Evolutionary conservation across 768 basidiomycete species (phyloP), one percentile per base, ranked within the genome.

Genomic region (Pleurotus citrinopileatus): DNA sequence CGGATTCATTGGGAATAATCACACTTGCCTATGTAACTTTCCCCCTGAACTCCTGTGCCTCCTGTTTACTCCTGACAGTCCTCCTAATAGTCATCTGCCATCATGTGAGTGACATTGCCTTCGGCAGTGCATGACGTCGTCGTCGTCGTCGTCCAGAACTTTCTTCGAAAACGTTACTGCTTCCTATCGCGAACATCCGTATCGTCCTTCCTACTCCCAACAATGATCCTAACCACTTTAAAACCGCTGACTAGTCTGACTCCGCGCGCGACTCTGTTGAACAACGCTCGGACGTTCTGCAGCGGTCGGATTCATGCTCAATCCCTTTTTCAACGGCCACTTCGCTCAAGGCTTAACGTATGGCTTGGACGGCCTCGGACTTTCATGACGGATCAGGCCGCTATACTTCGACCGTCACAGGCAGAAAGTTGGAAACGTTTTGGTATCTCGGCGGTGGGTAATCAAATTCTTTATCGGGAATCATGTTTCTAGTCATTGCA

Each of bases 391-490:
- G 80, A 84, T 20, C 70, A 6, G 22, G 61, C 67, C 7, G 58
- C 68, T 1, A 59, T 75, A 2, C 61, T 75, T n/a, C 59, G 67
- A 32, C 73, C 74, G 34, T 63, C 72, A 0, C 68, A 71, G 57
- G 43, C 58, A 20, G 71, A 78, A 19, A 66, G 74, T 15, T 82
- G 79, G 79, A 77, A 71, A 51, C 62, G 60, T 7, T 57, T 64
- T 53, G 81, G 73, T 15, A 70, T 82, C 57, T 81, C 80, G 25
- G 83, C 77, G 4, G 84, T 84, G 61, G 48, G 73, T 72, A 53
- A 9, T 20, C 45, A 50, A 23, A 22, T 37, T 50, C 17, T 23
- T 20, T 29, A n/a, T 9, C 19, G 6, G 34, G 17, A 12, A 19
- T 28, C 12, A 9, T 23, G 32, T 40, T 38, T 19, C 13, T 50